phyloP scores from a whole-genome alignment of 1,284 basidiomycete genomes.

The Ceratobasidium theobromae region DNA sequence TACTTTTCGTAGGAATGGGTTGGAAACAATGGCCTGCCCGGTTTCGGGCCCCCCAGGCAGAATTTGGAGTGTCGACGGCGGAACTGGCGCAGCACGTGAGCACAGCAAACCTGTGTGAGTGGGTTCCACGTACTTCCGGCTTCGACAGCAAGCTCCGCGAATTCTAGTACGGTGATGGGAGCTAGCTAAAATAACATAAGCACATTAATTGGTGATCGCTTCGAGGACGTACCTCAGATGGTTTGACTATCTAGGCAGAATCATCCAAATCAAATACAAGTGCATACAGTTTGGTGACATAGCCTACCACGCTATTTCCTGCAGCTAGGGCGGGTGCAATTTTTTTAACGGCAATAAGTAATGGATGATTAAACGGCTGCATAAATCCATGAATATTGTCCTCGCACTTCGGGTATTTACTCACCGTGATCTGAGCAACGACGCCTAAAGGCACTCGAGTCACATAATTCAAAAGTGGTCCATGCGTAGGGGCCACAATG shows the following conservation, averaged over 20 bases:
- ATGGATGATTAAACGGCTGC: slow-evolving; percentile 80
- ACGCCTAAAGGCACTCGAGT: slow-evolving; percentile 77
- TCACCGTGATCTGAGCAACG: slow-evolving; percentile 77
- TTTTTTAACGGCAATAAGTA: slow-evolving; percentile 82
- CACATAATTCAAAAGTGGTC: slow-evolving; percentile 74
- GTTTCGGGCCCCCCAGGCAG: slow-evolving; percentile 70
- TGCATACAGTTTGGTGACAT: not conserved
- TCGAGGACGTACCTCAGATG: slow-evolving; percentile 59
- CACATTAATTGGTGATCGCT: not conserved
- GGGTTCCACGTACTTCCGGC: slow-evolving; percentile 58
- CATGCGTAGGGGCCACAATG: slow-evolving; percentile 75
- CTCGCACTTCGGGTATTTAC: not conserved
- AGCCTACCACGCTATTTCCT: slow-evolving; percentile 63
- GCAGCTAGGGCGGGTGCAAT: slow-evolving; percentile 81
- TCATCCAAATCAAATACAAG: slow-evolving; percentile 7
- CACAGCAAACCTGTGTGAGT: no score
- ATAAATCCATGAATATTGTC: not conserved
- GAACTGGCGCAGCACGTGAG: no score
- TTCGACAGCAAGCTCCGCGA: slow-evolving; percentile 61
- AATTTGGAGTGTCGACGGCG: slow-evolving; percentile 69
- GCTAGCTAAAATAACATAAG: slow-evolving; percentile 54
- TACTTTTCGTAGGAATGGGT: slow-evolving; percentile 71
- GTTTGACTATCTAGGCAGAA: slow-evolving; percentile 64
- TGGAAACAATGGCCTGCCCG: slow-evolving; percentile 63
- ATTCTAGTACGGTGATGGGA: slow-evolving; percentile 74